A percentile compares a stretch with the other conserved stretches of the same genome.
Conservation (phyloP, 305 asterid genomes). For the Caryopteris hybrid region DNA sequence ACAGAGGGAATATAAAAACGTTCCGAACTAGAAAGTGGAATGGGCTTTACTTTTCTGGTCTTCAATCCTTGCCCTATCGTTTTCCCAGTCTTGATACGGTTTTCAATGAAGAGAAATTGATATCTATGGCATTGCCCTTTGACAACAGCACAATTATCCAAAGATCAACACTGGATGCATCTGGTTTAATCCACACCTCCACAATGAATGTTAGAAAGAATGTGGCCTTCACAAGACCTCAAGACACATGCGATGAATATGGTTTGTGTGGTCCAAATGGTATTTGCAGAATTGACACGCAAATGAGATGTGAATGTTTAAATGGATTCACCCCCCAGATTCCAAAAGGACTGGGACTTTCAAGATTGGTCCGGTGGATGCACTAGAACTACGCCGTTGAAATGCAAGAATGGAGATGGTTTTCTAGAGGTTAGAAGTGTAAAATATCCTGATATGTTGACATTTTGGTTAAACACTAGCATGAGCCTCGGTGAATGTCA, state of each 20-base stretch:
- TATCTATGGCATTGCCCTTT: not conserved
- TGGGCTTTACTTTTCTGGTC: not conserved
- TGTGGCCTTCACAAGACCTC: not conserved
- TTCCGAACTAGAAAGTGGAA: slow-evolving; percentile 17
- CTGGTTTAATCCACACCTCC: slow-evolving; percentile 1
- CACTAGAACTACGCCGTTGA: slow-evolving; percentile 14
- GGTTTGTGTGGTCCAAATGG: slow-evolving; percentile 30
- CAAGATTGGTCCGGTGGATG: slow-evolving; percentile 33
- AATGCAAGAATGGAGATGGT: slow-evolving; percentile 22
- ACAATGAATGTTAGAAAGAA: slow-evolving; percentile 9
- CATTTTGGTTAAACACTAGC: slow-evolving; percentile 14
- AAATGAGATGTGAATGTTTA: too few relatives aligned
- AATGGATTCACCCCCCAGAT: slow-evolving; percentile 24
- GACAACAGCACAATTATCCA: not conserved
- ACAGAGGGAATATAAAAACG: not conserved
- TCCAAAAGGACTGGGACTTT: slow-evolving; percentile 25
- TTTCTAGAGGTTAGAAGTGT: slow-evolving; percentile 16
- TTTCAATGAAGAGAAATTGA: not conserved
- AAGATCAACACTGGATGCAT: slow-evolving; percentile 6
- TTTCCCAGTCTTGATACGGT: not conserved
- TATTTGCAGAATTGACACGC: slow-evolving; percentile 21
- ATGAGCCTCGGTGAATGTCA: slow-evolving; percentile 23
- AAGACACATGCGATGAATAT: slow-evolving; percentile 28
- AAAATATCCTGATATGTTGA: slow-evolving; percentile 27
- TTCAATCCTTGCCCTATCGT: not conserved